Evolutionary conservation across 2,329 filamentous ascomycete species (phyloP).

Genomic region (Teratosphaeria zuluensis): DNA sequence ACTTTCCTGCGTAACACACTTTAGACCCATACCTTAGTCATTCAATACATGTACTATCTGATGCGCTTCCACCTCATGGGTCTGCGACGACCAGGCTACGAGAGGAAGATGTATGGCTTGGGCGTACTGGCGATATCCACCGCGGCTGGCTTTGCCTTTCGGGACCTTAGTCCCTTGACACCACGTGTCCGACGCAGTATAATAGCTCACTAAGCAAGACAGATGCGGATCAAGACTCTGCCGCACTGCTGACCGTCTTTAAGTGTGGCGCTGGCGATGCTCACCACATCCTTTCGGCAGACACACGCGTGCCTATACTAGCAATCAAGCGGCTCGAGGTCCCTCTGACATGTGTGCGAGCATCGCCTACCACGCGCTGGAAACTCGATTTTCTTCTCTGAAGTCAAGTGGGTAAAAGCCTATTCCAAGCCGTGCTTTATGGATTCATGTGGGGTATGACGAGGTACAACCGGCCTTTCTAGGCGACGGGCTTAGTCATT

Average conservation of each 20-base stretch:
- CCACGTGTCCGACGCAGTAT: conserved; percentile 11
- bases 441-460: conserved; percentile 64
- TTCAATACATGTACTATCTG: conserved; percentile 67
- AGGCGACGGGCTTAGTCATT: conserved; percentile 72
- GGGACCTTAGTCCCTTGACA: conserved; percentile 52
- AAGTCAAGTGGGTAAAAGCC: conserved; percentile 69
- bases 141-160: conserved; percentile 64
- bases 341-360: conserved; percentile 62
- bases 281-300: conserved; percentile 21
- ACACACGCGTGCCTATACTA: conserved; percentile 52
- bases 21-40: conserved; percentile 76
- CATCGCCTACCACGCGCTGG: conserved; percentile 58
- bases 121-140: conserved; percentile 66
- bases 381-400: conserved; percentile 73
- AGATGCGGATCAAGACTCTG: not conserved
- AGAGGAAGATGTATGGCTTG: conserved; percentile 43
- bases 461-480: conserved; percentile 58
- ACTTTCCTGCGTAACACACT: conserved; percentile 78
- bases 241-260: not conserved
- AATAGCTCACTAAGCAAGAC: conserved; percentile 22
- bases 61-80: conserved; percentile 49
- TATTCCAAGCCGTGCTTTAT: conserved; percentile 63
- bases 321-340: conserved; percentile 51
- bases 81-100: conserved; percentile 12
- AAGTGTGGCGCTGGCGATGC: not conserved